Conservation (phyloP, 1,139 yeast genomes). For the Geotrichum fermentans region DNA sequence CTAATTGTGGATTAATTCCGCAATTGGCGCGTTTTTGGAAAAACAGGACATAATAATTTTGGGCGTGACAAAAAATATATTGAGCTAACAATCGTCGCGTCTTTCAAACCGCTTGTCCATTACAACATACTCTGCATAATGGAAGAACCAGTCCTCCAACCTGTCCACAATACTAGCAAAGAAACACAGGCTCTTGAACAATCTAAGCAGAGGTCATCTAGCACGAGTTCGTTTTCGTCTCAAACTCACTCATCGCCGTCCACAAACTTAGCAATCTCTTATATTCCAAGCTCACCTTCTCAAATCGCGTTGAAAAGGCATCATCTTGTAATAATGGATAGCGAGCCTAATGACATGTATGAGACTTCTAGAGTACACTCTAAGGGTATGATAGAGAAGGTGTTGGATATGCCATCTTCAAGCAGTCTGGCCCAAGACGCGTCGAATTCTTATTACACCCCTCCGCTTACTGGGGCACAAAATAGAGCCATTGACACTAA, state of each 20-base stretch:
- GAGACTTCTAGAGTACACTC: background rate
- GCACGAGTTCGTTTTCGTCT: background rate
- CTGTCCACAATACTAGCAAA: background rate
- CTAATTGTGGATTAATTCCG: background rate
- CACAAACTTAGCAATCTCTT: background rate
- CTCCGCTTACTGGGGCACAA: slow-evolving; percentile 4
- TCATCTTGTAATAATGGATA: background rate
- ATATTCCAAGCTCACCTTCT: slow-evolving; percentile 4
- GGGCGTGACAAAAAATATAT: background rate
- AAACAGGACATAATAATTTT: background rate
- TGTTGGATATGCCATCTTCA: background rate
- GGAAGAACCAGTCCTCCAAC: background rate
- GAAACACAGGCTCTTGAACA: background rate
- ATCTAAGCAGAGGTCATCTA: background rate
- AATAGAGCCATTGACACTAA: background rate
- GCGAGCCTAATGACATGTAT: background rate
- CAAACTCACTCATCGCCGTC: background rate
- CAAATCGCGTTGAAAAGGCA: background rate
- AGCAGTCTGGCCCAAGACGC: background rate
- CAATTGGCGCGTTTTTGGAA: background rate
- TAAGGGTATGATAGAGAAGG: background rate
- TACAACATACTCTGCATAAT: background rate
- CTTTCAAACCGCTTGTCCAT: background rate
- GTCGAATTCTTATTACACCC: slow-evolving; percentile 6
- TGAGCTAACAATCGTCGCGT: slow-evolving; percentile 1